Percentiles rank a stretch among this genome's conserved stretches.
These are phyloP conservation scores for Comarum palustre DNA, from an alignment of 306 rosid species.

Conservation along the genomic window DNA sequence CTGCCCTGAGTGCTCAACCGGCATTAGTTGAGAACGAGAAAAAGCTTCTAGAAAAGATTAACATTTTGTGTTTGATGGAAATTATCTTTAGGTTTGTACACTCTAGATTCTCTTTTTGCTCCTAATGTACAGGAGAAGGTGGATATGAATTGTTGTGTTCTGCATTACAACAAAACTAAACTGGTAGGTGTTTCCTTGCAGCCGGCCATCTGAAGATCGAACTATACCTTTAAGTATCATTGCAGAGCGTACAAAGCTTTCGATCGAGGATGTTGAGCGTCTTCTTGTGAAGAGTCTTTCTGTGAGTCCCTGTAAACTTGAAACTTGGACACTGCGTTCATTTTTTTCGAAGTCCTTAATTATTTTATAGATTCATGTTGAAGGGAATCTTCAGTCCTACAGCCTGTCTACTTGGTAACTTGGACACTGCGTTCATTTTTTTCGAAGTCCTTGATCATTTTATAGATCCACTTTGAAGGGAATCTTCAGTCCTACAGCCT, in stretches of 20 bases:
- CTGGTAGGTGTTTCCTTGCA: conserved; percentile 38
- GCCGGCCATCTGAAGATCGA: conserved; percentile 95
- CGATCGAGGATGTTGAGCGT: conserved; percentile 94
- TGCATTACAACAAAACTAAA: neutral
- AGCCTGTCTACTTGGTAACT: neutral
- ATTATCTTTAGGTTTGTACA: conserved; percentile 81
- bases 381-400: neutral
- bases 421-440: neutral
- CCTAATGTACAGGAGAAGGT: neutral
- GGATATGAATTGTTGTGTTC: neutral
- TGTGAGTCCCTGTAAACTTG: conserved; percentile 46
- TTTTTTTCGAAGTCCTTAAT: neutral
- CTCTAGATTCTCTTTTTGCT: neutral
- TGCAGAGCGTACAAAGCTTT: conserved; percentile 91
- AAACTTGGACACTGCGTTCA: conserved; percentile 2
- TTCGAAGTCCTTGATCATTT: neutral
- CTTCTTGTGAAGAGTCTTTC: conserved; percentile 97
- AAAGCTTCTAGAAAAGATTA: conserved; percentile 86
- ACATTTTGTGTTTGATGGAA: conserved; percentile 98
- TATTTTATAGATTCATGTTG: neutral
- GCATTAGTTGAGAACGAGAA: conserved; percentile 88
- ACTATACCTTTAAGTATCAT: conserved; percentile 88
- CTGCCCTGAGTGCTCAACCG: conserved; percentile 90
- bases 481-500: neutral
- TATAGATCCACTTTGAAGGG: neutral